phyloP scores from a whole-genome alignment of 129 eudicot species.

The Dittrichia graveolens region DNA sequence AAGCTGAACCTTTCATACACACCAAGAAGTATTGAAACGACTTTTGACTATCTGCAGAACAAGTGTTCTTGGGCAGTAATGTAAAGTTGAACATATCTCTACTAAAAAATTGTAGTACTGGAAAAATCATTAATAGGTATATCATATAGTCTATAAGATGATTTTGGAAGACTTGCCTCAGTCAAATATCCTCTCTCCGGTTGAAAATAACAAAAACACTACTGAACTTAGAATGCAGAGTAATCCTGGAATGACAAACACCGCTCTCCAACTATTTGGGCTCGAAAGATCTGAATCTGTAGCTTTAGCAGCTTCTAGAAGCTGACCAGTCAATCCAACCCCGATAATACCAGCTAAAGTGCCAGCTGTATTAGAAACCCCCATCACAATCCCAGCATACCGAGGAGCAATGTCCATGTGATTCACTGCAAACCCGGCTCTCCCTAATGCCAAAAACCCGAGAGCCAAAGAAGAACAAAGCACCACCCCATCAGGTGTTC shows the following conservation, averaged over 20 bases:
- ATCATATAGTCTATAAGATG: conserved; percentile 14
- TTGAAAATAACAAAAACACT: conserved; percentile 64
- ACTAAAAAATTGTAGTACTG: conserved; percentile 23
- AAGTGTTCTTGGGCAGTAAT: background rate
- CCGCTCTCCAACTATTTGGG: conserved; percentile 82
- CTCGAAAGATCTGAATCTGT: conserved; percentile 62
- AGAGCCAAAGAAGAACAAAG: conserved; percentile 82
- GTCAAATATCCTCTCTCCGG: conserved; percentile 87
- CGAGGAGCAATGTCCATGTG: conserved; percentile 95
- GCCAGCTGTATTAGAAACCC: conserved; percentile 94
- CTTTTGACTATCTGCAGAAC: background rate
- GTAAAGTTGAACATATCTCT: conserved; percentile 22
- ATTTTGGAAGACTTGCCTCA: conserved; percentile 40
- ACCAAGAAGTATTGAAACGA: conserved; percentile 5
- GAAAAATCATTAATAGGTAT: conserved; percentile 18
- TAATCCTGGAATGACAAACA: conserved; percentile 70
- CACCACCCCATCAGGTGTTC: conserved; percentile 78
- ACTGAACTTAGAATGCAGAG: conserved; percentile 72
- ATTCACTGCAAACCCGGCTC: conserved; percentile 96
- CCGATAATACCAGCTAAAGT: conserved; percentile 89
- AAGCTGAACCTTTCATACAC: conserved; percentile 10
- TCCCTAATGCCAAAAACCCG: conserved; percentile 86
- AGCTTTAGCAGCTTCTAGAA: conserved; percentile 82
- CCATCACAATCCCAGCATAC: conserved; percentile 94
- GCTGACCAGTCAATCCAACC: conserved; percentile 79